phyloP scores from a whole-genome alignment of 768 basidiomycete genomes.

The Mycena sanguinolenta region DNA sequence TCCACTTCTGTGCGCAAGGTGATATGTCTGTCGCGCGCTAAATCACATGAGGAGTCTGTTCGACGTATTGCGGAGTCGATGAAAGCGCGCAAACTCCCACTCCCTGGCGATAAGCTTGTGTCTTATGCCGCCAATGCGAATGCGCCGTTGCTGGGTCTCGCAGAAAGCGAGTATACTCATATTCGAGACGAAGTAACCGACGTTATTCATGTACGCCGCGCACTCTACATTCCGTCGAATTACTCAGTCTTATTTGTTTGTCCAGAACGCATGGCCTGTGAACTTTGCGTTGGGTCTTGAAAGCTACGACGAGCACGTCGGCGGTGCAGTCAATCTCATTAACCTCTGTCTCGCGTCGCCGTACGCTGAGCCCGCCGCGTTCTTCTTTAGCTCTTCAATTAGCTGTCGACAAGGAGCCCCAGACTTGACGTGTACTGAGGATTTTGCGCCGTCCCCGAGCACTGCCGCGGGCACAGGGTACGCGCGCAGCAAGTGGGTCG shows the following conservation, averaged over 20 bases:
- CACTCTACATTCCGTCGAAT: background rate
- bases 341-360: constrained; percentile 60
- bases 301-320: constrained; percentile 57
- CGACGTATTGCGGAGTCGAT: constrained; percentile 58
- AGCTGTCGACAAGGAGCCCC: constrained; percentile 51
- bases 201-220: constrained; percentile 57
- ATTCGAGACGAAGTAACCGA: constrained; percentile 54
- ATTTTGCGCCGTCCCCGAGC: constrained; percentile 48
- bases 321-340: constrained; percentile 64
- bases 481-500: constrained; percentile 65
- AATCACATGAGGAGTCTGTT: constrained; percentile 57
- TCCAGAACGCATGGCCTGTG: constrained; percentile 69
- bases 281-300: constrained; percentile 63
- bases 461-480: constrained; percentile 53
- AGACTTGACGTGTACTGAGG: constrained; percentile 47
- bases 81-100: constrained; percentile 48
- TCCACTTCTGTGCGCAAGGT: constrained; percentile 54
- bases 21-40: constrained; percentile 65
- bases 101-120: constrained; percentile 46
- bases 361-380: constrained; percentile 48
- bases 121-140: constrained; percentile 60
- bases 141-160: constrained; percentile 56
- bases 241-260: background rate
- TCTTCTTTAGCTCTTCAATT: constrained; percentile 67
- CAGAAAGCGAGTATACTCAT: constrained; percentile 49